phyloP scores from a whole-genome alignment of 345 rosid genomes.

The Eucalyptus tenuipes region DNA sequence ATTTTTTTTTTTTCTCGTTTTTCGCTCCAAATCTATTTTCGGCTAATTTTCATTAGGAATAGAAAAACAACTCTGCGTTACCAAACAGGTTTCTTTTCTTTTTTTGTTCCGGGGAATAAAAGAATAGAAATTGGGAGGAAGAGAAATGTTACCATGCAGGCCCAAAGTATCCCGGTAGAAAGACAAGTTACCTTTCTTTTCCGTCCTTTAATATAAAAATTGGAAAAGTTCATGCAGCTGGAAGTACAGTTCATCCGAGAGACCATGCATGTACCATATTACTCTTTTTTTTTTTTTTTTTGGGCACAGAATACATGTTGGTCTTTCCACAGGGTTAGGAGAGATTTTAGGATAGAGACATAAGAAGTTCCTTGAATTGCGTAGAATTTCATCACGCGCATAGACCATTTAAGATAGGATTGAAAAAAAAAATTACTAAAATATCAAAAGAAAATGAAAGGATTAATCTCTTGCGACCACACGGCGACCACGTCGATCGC shows the following conservation, averaged over 20 bases:
- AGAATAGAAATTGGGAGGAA: too few species aligned
- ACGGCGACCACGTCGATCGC: not conserved
- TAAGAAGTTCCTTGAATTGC: not conserved
- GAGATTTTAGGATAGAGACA: not conserved
- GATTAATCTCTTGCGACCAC: not conserved
- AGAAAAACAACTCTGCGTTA: too few species aligned
- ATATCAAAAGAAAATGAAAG: not conserved
- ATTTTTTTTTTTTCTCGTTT: too few species aligned
- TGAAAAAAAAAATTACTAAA: not conserved
- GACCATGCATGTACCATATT: not conserved
- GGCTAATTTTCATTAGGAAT: too few species aligned
- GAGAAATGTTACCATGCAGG: too few species aligned
- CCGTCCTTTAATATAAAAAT: not conserved
- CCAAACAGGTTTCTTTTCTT: too few species aligned
- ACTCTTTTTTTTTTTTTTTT: not conserved
- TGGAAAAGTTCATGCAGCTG: not conserved
- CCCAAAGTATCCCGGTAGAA: not conserved
- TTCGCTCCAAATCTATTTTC: too few species aligned
- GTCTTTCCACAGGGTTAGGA: not conserved
- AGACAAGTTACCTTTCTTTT: not conserved
- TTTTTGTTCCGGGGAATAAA: too few species aligned
- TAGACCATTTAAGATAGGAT: not conserved
- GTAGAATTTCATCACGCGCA: not conserved
- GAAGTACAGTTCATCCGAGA: not conserved
- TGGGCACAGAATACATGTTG: not conserved